Conservation (phyloP, 495 filamentous ascomycete species). For the Recurvomyces mirabilis region DNA sequence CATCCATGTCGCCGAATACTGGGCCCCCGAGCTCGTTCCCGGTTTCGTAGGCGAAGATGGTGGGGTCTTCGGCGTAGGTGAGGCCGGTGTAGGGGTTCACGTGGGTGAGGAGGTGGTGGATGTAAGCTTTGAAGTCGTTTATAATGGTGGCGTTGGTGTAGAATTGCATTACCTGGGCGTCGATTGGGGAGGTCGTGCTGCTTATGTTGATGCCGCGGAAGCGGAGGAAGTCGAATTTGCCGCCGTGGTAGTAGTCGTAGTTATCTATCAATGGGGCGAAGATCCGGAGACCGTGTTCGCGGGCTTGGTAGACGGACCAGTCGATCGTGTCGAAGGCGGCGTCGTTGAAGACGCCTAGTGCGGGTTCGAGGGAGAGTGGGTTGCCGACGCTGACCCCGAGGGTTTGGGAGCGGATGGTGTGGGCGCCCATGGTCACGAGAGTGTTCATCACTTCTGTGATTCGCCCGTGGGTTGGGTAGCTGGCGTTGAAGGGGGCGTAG, state of each 20-base stretch:
- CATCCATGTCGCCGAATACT: conserved; percentile 39
- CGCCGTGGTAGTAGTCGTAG: conserved; percentile 46
- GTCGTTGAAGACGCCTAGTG: conserved; percentile 36
- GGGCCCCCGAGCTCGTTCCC: conserved; percentile 45
- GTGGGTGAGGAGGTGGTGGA: conserved; percentile 39
- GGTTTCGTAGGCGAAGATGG: conserved; percentile 45
- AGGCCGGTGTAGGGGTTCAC: conserved; percentile 44
- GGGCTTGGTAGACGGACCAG: conserved; percentile 44
- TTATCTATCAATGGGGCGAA: conserved; percentile 41
- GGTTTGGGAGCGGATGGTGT: conserved; percentile 43
- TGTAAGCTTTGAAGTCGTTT: conserved; percentile 41
- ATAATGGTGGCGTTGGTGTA: conserved; percentile 42
- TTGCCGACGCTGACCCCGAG: conserved; percentile 44
- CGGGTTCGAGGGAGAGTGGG: conserved; percentile 40
- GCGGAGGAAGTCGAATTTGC: conserved; percentile 46
- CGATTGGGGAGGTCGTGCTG: conserved; percentile 13
- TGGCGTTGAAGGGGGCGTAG: conserved; percentile 38
- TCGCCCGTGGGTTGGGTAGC: conserved; percentile 43
- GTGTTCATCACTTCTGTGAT: conserved; percentile 44
- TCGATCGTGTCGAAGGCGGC: conserved; percentile 41
- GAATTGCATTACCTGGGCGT: conserved; percentile 39
- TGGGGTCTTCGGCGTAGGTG: conserved; percentile 44
- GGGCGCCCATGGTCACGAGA: conserved; percentile 40
- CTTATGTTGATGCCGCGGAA: conserved; percentile 41
- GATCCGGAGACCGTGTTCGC: conserved; percentile 38